Conservation (phyloP, 2,329 filamentous ascomycete species). For the Penicillium sp. region DNA sequence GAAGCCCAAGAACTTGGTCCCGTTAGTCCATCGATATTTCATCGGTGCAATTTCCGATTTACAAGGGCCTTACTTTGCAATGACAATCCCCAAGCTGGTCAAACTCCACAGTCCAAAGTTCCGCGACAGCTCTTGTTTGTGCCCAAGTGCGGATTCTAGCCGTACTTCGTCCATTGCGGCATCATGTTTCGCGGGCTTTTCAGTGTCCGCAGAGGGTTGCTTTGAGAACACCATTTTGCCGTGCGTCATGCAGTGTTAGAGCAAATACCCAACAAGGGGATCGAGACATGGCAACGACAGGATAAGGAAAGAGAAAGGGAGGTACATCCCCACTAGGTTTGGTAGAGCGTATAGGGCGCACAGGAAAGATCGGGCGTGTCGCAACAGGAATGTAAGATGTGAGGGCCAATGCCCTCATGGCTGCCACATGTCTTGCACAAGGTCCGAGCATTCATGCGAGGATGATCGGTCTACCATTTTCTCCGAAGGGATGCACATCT, state of each 20-base stretch:
- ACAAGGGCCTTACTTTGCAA: slow-evolving; percentile 31
- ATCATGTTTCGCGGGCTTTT: slow-evolving; percentile 6
- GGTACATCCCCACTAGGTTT: slow-evolving; percentile 2
- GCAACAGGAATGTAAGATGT: slow-evolving; percentile 15
- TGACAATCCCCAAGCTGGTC: slow-evolving; percentile 49
- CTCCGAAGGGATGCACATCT: not conserved
- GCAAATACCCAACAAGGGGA: not conserved
- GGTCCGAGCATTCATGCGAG: slow-evolving; percentile 4
- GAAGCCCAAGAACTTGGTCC: slow-evolving; percentile 50
- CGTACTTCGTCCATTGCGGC: slow-evolving; percentile 19
- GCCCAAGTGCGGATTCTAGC: slow-evolving; percentile 36
- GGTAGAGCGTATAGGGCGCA: slow-evolving; percentile 4
- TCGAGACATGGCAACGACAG: not conserved
- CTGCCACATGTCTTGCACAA: slow-evolving; percentile 17
- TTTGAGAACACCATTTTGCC: slow-evolving; percentile 8
- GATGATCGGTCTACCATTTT: not conserved
- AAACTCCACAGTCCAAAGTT: slow-evolving; percentile 51
- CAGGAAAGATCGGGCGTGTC: slow-evolving; percentile 2
- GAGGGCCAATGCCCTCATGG: slow-evolving; percentile 19
- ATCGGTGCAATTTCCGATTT: not conserved
- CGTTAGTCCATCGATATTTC: not conserved
- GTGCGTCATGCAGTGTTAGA: not conserved
- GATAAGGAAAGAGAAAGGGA: not conserved
- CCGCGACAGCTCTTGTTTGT: slow-evolving; percentile 51
- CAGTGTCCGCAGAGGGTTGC: slow-evolving; percentile 2